Conservation (phyloP, 108 stramenopile genomes). For the Pelagomonas calceolata region DNA sequence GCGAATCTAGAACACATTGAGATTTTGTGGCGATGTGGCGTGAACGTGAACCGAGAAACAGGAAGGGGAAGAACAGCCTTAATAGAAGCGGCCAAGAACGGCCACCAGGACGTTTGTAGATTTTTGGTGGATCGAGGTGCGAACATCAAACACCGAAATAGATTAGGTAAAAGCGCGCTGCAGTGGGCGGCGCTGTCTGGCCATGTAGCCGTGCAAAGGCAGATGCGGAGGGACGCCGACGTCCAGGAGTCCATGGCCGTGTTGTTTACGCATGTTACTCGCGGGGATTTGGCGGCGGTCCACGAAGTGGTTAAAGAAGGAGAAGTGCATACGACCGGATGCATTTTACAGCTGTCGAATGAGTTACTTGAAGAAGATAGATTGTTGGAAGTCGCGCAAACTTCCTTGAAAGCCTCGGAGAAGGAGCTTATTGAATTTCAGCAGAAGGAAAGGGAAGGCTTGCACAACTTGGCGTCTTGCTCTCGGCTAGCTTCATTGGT, state of each 20-base stretch:
- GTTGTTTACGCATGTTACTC: not conserved
- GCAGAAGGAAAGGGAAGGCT: too few relatives aligned
- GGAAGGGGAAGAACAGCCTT: slow-evolving; percentile 24
- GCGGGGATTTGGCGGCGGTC: not conserved
- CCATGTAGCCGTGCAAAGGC: not conserved
- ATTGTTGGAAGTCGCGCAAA: too few relatives aligned
- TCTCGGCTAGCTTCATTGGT: too few relatives aligned
- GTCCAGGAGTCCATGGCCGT: not conserved
- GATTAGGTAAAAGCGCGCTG: slow-evolving; percentile 16
- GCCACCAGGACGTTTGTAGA: slow-evolving; percentile 5
- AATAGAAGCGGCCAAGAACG: slow-evolving; percentile 23
- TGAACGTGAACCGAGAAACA: slow-evolving; percentile 21
- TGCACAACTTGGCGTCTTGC: too few relatives aligned
- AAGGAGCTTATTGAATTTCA: too few relatives aligned
- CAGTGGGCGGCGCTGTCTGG: slow-evolving; percentile 19
- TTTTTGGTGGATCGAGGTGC: slow-evolving; percentile 11
- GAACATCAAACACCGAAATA: slow-evolving; percentile 11
- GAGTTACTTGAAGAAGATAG: too few relatives aligned
- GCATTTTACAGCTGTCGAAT: too few relatives aligned
- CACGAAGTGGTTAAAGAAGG: too few relatives aligned
- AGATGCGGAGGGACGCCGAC: not conserved
- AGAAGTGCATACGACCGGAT: too few relatives aligned
- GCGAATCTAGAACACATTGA: slow-evolving; percentile 17
- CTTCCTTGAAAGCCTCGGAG: too few relatives aligned
- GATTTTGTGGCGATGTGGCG: slow-evolving; percentile 6